A percentile compares a stretch with the other conserved stretches of the same genome.
Evolutionary conservation across 176 grass and related monocot species (phyloP).

Genomic region (Themeda triandra): DNA sequence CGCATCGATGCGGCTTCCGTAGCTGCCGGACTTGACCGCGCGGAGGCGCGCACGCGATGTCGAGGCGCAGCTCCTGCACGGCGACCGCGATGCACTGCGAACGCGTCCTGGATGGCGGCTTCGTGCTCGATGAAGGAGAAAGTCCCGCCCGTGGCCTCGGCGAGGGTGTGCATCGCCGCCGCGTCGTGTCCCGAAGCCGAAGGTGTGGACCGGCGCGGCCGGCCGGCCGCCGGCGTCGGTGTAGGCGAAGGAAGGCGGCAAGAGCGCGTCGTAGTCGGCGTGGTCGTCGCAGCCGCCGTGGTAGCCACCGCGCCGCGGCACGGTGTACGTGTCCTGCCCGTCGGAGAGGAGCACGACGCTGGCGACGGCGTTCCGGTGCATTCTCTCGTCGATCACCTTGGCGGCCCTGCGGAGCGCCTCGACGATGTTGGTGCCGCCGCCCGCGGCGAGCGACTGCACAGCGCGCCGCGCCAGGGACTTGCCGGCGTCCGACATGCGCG

Average conservation of each 20-base stretch:
- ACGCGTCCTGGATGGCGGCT: slow-evolving; percentile 57
- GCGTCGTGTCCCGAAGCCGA: slow-evolving; percentile 82
- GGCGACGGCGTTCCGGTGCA: slow-evolving; percentile 49
- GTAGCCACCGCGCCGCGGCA: slow-evolving; percentile 8
- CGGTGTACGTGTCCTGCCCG: slow-evolving; percentile 74
- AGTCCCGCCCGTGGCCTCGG: slow-evolving; percentile 63
- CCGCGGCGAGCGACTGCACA: slow-evolving; percentile 54
- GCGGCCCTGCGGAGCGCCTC: slow-evolving; percentile 55
- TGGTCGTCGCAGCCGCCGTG: background rate
- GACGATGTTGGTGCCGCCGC: slow-evolving; percentile 77
- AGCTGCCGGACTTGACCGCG: slow-evolving; percentile 57
- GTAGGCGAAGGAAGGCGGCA: slow-evolving; percentile 47
- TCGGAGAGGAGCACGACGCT: slow-evolving; percentile 86
- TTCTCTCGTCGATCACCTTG: slow-evolving; percentile 69
- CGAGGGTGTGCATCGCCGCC: slow-evolving; percentile 68
- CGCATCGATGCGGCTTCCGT: slow-evolving; percentile 37
- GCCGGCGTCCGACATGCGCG: slow-evolving; percentile 40
- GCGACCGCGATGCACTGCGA: slow-evolving; percentile 72
- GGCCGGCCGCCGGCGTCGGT: background rate
- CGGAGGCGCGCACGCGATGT: slow-evolving; percentile 45
- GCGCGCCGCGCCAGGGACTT: slow-evolving; percentile 52
- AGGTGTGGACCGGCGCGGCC: slow-evolving; percentile 56
- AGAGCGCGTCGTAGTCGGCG: slow-evolving; percentile 49
- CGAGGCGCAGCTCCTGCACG: slow-evolving; percentile 46
- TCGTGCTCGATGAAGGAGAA: slow-evolving; percentile 83